Evolutionary conservation across 228 moss, liverwort and hornwort genomes (phyloP).

Genomic region (Sphagnum magellanicum): DNA sequence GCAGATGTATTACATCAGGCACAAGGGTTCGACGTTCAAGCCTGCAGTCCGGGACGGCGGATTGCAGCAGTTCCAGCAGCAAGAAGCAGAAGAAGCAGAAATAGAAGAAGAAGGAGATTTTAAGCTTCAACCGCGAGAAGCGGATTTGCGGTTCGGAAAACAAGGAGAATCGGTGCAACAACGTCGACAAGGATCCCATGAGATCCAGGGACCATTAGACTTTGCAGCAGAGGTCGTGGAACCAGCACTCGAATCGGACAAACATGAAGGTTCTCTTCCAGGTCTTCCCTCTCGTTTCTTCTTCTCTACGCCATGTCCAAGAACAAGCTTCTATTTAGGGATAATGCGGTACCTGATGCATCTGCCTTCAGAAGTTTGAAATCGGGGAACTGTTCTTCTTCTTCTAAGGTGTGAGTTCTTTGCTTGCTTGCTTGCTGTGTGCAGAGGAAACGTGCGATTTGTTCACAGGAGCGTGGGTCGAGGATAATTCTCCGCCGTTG

Average conservation of each 20-base stretch:
- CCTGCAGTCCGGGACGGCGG: no score
- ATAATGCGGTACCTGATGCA: not conserved
- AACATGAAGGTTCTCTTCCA: not conserved
- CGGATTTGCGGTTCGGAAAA: not conserved
- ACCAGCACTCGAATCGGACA: not conserved
- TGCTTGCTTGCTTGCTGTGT: not conserved
- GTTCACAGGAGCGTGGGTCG: slow-evolving; percentile 63
- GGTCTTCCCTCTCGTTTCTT: not conserved
- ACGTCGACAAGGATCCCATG: not conserved
- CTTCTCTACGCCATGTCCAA: not conserved
- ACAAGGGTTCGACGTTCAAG: not conserved
- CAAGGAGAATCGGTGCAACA: not conserved
- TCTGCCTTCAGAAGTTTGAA: not conserved
- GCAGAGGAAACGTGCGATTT: slow-evolving; percentile 50
- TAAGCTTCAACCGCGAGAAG: not conserved
- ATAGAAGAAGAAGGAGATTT: not conserved
- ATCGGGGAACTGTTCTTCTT: not conserved
- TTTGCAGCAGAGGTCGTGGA: not conserved
- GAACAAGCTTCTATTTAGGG: not conserved
- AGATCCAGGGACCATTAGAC: not conserved
- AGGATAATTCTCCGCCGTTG: slow-evolving; percentile 31
- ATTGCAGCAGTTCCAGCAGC: slow-evolving; percentile 1
- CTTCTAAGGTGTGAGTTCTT: not conserved
- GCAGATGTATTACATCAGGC: slow-evolving; percentile 1
- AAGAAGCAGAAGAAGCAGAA: slow-evolving; percentile 1